Evolutionary conservation across 768 basidiomycete species (phyloP).

Genomic region (Cystobasidium tubakii): DNA sequence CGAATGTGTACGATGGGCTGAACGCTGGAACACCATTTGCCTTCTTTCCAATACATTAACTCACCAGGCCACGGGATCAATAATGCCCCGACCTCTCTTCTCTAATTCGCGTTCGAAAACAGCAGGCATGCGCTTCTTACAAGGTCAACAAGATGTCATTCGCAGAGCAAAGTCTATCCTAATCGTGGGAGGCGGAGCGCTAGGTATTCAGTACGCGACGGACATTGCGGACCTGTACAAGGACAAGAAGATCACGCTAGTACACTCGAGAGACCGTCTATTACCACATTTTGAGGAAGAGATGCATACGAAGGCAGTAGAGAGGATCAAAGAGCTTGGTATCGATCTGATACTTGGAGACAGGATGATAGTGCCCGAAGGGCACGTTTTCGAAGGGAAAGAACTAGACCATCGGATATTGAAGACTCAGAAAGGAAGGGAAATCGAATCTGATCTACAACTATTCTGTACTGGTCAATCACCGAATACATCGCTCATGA

Average conservation of each 20-base stretch:
- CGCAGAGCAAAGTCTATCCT: slow-evolving; percentile 37
- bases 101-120: slow-evolving; percentile 38
- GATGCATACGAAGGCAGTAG: slow-evolving; percentile 41
- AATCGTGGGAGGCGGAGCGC: slow-evolving; percentile 45
- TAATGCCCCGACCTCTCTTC: slow-evolving; percentile 42
- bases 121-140: slow-evolving; percentile 41
- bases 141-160: slow-evolving; percentile 39
- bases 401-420: slow-evolving; percentile 26
- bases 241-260: slow-evolving; percentile 44
- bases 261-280: slow-evolving; percentile 45
- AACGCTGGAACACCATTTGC: background rate
- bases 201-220: slow-evolving; percentile 46
- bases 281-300: slow-evolving; percentile 43
- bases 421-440: background rate
- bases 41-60: background rate
- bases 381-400: slow-evolving; percentile 33
- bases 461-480: slow-evolving; percentile 46
- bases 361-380: slow-evolving; percentile 38
- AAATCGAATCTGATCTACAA: slow-evolving; percentile 20
- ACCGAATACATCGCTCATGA: slow-evolving; percentile 44
- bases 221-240: slow-evolving; percentile 39
- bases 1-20: background rate
- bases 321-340: slow-evolving; percentile 43
- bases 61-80: slow-evolving; percentile 44
- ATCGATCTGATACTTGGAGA: slow-evolving; percentile 44